A percentile compares a stretch with the other conserved stretches of the same genome.
Conservation (phyloP, 148 eudicot genomes). For the Oxyria digyna region DNA sequence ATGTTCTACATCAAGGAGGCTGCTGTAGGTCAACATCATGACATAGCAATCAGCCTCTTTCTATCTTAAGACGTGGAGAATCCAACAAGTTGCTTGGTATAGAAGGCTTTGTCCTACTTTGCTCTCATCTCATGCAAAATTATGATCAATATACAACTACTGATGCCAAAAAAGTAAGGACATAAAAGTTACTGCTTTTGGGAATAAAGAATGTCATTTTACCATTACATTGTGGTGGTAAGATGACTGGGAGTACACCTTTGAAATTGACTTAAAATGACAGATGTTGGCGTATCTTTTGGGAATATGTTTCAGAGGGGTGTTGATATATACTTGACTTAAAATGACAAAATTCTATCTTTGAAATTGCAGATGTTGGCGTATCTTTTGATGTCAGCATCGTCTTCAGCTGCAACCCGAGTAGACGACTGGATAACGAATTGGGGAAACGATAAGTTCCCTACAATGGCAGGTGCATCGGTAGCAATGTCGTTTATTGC, state of each 20-base stretch:
- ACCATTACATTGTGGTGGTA: neutral
- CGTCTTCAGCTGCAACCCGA: slow-evolving; percentile 83
- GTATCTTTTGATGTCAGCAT: slow-evolving; percentile 88
- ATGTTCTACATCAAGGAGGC: neutral
- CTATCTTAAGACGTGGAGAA: neutral
- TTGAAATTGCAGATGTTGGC: slow-evolving; percentile 53
- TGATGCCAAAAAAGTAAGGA: neutral
- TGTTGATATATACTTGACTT: no score
- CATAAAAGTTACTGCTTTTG: neutral
- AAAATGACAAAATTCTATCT: neutral
- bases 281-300: neutral
- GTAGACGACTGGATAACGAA: slow-evolving; percentile 70
- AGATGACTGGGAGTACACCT: slow-evolving; percentile 3
- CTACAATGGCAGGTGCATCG: slow-evolving; percentile 72
- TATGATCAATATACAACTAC: neutral
- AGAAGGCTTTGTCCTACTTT: slow-evolving; percentile 2
- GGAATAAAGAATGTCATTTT: neutral
- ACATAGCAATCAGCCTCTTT: neutral
- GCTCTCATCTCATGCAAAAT: neutral
- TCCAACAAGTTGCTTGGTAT: slow-evolving; percentile 1
- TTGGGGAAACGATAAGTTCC: slow-evolving; percentile 92
- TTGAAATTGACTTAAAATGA: neutral
- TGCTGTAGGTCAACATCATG: slow-evolving; percentile 3
- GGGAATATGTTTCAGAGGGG: neutral
- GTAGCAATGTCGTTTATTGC: slow-evolving; percentile 79